These are phyloP conservation scores for Tephrocybe rancida DNA, from an alignment of 768 basidiomycete species.

Conservation along the genomic window DNA sequence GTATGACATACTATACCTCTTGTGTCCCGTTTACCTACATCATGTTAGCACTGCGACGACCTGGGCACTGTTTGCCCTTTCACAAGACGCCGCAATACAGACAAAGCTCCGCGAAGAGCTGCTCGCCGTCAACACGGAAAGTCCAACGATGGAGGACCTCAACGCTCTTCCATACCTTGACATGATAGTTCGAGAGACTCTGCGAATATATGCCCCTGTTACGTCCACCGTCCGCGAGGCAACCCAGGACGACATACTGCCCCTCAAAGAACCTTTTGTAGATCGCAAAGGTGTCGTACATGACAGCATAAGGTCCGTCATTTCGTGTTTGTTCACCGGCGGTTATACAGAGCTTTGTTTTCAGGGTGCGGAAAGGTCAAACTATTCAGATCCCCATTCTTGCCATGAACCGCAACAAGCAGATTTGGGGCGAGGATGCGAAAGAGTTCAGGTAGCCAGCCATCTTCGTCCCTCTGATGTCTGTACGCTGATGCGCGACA, in stretches of 20 bases:
- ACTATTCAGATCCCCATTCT: slow-evolving; percentile 52
- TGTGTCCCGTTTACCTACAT: neutral
- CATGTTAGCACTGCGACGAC: slow-evolving; percentile 41
- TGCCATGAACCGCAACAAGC: slow-evolving; percentile 51
- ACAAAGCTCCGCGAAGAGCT: slow-evolving; percentile 62
- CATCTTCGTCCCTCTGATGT: neutral
- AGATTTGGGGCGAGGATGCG: slow-evolving; percentile 68
- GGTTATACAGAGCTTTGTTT: neutral
- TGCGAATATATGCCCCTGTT: slow-evolving; percentile 60
- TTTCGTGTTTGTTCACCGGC: neutral
- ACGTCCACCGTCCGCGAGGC: slow-evolving; percentile 43
- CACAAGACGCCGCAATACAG: slow-evolving; percentile 50
- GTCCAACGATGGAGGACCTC: slow-evolving; percentile 71
- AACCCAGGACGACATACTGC: slow-evolving; percentile 53
- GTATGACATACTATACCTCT: slow-evolving; percentile 16
- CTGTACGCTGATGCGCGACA: neutral
- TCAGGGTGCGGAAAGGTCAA: slow-evolving; percentile 46
- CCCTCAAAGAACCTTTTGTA: slow-evolving; percentile 47
- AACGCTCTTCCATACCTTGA: slow-evolving; percentile 73
- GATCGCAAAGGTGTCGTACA: slow-evolving; percentile 43
- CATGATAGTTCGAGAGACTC: slow-evolving; percentile 57
- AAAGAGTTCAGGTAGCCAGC: slow-evolving; percentile 53
- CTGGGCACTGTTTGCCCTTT: slow-evolving; percentile 64
- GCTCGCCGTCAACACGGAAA: slow-evolving; percentile 49
- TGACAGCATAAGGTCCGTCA: slow-evolving; percentile 37